Evolutionary conservation across 2,329 filamentous ascomycete genomes (phyloP), one percentile per base, ranked within the genome.

Genomic region (Botrytis fragariae): DNA sequence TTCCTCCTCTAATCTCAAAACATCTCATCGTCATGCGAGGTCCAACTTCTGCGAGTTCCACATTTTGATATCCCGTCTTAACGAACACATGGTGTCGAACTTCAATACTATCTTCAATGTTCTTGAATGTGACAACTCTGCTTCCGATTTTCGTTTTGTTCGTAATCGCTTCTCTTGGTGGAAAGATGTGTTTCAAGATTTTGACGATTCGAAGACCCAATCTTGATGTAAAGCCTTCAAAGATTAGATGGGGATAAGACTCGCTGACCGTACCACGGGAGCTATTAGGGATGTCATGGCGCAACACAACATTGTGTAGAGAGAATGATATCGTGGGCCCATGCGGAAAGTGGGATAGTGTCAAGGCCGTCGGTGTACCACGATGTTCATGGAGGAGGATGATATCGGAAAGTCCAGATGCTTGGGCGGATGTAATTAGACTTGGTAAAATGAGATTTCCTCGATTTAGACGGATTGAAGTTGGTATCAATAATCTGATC

Each of bases 1-100:
- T 97, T 25, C 96, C 95, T 71, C 91, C 92, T 64, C 95, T 88
- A 75, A 99, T 97, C 84, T 98, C 94, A 81, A 98, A 99, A 71
- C 94, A 85, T 77, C 94, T 88, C 94, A 98, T 96, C n/a, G 94
- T 97, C 93, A 98, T 97, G 73, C 96, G 88, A 1, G 96, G 96
- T 0, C 95, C 94, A 69, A 97, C 94, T 82, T 97, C 94, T 22
- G 93, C 91, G 78, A 97, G 84, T 82, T 97, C 94, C 4, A 98
- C 93, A 74, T 92, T 93, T 80, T 97, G 91, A 80, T 95, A 96
- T 0, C 93, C 92, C 0, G 96, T 98, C 81, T 93, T 91, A 29
- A 99, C 95, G 81, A 98, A 99, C 3, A 99, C 95, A 81, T 94
- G 92, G 82, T 97, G 94, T 6, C 96, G 89, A 63, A 99, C 92